Evolutionary conservation across 2,329 filamentous ascomycete genomes (phyloP).

Genomic region (Talaromyces sp.): DNA sequence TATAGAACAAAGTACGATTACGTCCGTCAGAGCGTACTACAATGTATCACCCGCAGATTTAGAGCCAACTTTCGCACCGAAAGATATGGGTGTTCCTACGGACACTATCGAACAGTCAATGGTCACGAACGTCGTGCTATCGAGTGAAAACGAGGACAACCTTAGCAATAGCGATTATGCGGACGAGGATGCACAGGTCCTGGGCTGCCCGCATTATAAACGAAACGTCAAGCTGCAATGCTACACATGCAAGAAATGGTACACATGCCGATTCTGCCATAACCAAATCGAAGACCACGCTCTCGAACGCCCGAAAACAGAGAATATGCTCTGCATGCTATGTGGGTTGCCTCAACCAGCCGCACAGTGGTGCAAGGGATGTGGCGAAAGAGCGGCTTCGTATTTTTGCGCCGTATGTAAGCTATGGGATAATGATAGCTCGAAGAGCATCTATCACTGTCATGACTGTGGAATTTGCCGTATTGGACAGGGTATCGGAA

Average conservation of each 20-base stretch:
- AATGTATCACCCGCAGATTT: conserved; percentile 55
- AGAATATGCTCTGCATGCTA: conserved; percentile 96
- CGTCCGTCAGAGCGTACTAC: conserved; percentile 33
- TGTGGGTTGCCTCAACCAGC: conserved; percentile 82
- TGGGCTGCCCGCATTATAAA: conserved; percentile 91
- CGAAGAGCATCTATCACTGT: conserved; percentile 93
- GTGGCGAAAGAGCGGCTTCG: conserved; percentile 72
- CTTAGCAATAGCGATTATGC: conserved; percentile 40
- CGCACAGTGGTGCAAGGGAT: conserved; percentile 71
- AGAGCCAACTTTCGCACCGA: conserved; percentile 63
- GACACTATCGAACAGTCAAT: background rate
- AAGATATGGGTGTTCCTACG: conserved; percentile 11
- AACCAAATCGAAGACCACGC: conserved; percentile 76
- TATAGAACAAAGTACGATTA: conserved; percentile 26
- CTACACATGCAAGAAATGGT: conserved; percentile 84
- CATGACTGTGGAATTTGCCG: conserved; percentile 93
- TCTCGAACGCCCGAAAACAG: conserved; percentile 76
- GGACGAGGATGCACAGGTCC: conserved; percentile 49
- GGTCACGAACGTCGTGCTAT: background rate
- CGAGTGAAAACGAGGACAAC: conserved; percentile 25
- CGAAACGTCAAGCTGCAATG: conserved; percentile 96
- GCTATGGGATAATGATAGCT: conserved; percentile 90
- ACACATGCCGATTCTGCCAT: conserved; percentile 92
- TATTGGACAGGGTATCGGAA: conserved; percentile 83
- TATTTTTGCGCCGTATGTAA: conserved; percentile 96